Evolutionary conservation across 306 rosid genomes (phyloP), one percentile per base, ranked within the genome.

Genomic region (Comarum palustre): DNA sequence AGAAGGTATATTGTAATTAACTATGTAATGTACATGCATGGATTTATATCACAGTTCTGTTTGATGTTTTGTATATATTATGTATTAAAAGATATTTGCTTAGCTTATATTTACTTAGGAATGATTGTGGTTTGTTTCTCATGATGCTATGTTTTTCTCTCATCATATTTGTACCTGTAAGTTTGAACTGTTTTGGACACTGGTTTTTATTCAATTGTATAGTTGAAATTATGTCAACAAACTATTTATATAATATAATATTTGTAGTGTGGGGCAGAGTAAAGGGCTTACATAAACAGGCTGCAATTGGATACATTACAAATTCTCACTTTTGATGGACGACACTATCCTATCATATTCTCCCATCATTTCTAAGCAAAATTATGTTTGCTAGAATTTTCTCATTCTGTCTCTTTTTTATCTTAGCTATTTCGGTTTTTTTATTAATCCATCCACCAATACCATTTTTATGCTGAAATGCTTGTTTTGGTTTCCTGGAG

Each of bases 1-100:
- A 52, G 96, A 95, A 95, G 99, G 99, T 92, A 90, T 80, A 69
- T 77, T 6, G 24, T 69, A 58, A 55, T 52, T 84, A 60, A 72
- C 42, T 75, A 75, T 43, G 71, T 69, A 59, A 51, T 64, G 25
- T 62, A 70, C 45, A 55, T 59, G 54, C 14, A 20, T 57, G 50
- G 17, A 22, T n/a, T 14, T 66, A 47, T 29, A 55, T 42, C 50
- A 62, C 22, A 72, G 58, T 45, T 19, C 15, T 62, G 42, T 62
- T 58, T 31, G 11, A 48, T 31, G 11, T 32, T 36, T 16, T 34
- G 63, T 15, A 51, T 19, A 38, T 54, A 51, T 50, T n/a, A 51
- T 50, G 32, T 34, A 20, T 69, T 29, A 48, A 13, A 24, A 11
- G 34, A 24, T 57, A 8, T 8, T 52, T 20, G 4, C 12, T 52